These are phyloP conservation scores for Paxillus rubicundulus DNA, from an alignment of 768 basidiomycete genomes.

Conservation along the genomic window DNA sequence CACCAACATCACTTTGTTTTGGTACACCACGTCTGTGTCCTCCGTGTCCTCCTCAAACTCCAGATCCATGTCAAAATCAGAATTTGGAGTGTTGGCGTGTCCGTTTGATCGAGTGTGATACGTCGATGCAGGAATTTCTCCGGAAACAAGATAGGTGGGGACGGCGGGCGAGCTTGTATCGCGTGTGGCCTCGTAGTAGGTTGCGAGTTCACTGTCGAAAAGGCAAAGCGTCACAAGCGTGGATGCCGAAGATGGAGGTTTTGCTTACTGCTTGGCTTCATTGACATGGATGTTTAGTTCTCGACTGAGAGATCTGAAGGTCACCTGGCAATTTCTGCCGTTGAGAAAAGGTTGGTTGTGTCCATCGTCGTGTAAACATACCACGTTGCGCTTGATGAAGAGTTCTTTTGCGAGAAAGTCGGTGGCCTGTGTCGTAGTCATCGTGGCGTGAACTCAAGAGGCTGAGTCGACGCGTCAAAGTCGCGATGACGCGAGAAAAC, in stretches of 20 bases:
- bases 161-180: slow-evolving; percentile 30
- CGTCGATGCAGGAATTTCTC: slow-evolving; percentile 40
- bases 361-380: slow-evolving; percentile 18
- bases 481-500: not conserved
- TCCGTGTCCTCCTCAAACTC: slow-evolving; percentile 41
- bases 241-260: not conserved
- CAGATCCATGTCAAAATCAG: slow-evolving; percentile 32
- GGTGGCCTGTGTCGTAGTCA: slow-evolving; percentile 29
- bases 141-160: slow-evolving; percentile 74
- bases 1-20: slow-evolving; percentile 55
- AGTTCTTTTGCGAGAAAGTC: slow-evolving; percentile 49
- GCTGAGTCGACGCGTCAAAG: slow-evolving; percentile 1
- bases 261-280: slow-evolving; percentile 67
- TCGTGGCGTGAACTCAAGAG: slow-evolving; percentile 11
- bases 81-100: slow-evolving; percentile 8
- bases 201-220: slow-evolving; percentile 55
- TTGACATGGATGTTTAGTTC: slow-evolving; percentile 72
- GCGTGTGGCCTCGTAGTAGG: slow-evolving; percentile 48
- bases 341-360: not conserved
- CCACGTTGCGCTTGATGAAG: slow-evolving; percentile 42
- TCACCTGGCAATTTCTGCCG: slow-evolving; percentile 50
- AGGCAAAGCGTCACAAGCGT: not conserved
- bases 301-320: slow-evolving; percentile 74
- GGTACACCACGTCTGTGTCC: slow-evolving; percentile 42
- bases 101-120: not conserved